Conservation (phyloP, 805 yeast species). For the Kuraishia capsulata region DNA sequence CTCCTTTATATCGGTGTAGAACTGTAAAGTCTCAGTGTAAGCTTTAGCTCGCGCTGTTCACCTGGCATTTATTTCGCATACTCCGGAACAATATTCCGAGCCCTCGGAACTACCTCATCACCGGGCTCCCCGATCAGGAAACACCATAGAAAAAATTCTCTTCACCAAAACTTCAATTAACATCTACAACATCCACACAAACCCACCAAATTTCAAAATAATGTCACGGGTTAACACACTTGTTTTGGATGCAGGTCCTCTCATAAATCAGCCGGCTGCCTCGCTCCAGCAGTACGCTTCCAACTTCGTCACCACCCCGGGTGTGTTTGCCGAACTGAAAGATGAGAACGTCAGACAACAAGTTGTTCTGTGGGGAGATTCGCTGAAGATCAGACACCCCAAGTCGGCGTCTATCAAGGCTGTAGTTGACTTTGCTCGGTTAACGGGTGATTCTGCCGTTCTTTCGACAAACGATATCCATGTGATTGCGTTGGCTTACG, state of each 20-base stretch:
- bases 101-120: not conserved
- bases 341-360: constrained; percentile 82
- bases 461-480: constrained; percentile 88
- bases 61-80: too few relatives aligned
- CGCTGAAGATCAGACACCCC: constrained; percentile 70
- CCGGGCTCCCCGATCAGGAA: too few relatives aligned
- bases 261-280: constrained; percentile 77
- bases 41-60: too few relatives aligned
- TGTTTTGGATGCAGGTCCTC: constrained; percentile 91
- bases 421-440: constrained; percentile 68
- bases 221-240: constrained; percentile 35
- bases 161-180: too few relatives aligned
- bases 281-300: constrained; percentile 63
- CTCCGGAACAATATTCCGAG: too few relatives aligned
- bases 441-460: constrained; percentile 88
- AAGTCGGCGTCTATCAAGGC: constrained; percentile 48
- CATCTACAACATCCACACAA: too few relatives aligned
- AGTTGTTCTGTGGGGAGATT: constrained; percentile 72
- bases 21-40: too few relatives aligned
- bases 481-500: constrained; percentile 85
- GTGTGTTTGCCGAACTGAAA: constrained; percentile 77
- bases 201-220: too few relatives aligned
- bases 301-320: constrained; percentile 81
- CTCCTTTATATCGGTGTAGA: not conserved
- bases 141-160: too few relatives aligned